Evolutionary conservation across 441 rosid genomes (phyloP).

Genomic region (Oxalis stricta): DNA sequence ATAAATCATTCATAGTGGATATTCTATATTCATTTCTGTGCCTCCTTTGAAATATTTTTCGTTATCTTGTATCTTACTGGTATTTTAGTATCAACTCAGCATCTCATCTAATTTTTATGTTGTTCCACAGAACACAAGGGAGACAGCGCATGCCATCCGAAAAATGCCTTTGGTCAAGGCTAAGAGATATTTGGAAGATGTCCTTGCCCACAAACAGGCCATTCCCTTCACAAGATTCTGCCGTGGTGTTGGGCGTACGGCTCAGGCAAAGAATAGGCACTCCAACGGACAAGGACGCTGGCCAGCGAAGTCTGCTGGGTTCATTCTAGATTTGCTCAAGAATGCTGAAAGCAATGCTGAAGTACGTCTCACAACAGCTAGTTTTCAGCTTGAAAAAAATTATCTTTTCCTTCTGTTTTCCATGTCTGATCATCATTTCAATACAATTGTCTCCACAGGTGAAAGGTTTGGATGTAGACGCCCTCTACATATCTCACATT

Average conservation of each 20-base stretch:
- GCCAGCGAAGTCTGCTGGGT: conserved; percentile 38
- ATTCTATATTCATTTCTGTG: too few species aligned
- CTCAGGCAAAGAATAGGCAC: conserved; percentile 47
- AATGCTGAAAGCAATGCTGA: conserved; percentile 56
- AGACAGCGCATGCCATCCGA: conserved; percentile 35
- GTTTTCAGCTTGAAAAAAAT: not conserved
- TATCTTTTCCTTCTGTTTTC: not conserved
- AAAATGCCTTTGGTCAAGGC: conserved; percentile 39
- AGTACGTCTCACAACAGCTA: conserved; percentile 7
- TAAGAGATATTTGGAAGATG: conserved; percentile 47
- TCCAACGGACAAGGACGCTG: conserved; percentile 52
- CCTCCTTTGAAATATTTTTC: too few species aligned
- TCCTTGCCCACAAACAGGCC: conserved; percentile 45
- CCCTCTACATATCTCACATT: conserved; percentile 38
- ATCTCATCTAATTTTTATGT: too few species aligned
- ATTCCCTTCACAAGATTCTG: conserved; percentile 49
- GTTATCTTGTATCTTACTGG: too few species aligned
- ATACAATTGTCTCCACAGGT: too few species aligned
- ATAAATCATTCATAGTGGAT: too few species aligned
- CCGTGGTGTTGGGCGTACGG: conserved; percentile 42
- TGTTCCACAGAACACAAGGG: conserved; percentile 32
- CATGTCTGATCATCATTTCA: not conserved
- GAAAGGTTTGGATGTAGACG: conserved; percentile 46
- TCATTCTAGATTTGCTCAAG: conserved; percentile 42
- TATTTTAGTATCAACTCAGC: too few species aligned